Conservation (phyloP, 2,329 filamentous ascomycete species). For the Monilinia laxa region DNA sequence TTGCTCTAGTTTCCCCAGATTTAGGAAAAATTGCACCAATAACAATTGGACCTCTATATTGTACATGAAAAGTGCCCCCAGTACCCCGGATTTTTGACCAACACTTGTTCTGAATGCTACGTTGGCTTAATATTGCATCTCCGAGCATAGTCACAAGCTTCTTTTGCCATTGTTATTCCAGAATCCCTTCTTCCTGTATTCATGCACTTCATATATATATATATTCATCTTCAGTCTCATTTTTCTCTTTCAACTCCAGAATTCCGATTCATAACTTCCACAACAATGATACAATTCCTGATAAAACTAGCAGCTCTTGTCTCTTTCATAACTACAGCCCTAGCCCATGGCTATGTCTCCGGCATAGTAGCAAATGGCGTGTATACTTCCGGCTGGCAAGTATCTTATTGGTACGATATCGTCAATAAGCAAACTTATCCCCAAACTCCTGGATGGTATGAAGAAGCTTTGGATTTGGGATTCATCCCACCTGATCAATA, state of each 20-base stretch:
- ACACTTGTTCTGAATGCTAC: neutral
- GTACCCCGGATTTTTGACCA: slow-evolving; percentile 11
- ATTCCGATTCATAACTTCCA: neutral
- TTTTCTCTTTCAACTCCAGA: neutral
- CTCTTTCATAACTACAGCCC: neutral
- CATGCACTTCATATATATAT: neutral
- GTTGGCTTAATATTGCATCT: neutral
- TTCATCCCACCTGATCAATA: slow-evolving; percentile 51
- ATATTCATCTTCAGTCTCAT: neutral
- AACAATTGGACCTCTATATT: neutral
- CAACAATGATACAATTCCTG: neutral
- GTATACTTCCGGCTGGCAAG: slow-evolving; percentile 34
- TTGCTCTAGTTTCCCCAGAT: neutral
- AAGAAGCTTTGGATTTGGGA: slow-evolving; percentile 50
- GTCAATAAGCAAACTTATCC: slow-evolving; percentile 30
- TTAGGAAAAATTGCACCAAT: slow-evolving; percentile 4
- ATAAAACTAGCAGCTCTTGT: neutral
- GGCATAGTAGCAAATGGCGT: slow-evolving; percentile 48
- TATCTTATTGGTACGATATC: slow-evolving; percentile 38
- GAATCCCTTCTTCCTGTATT: neutral
- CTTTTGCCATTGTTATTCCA: neutral
- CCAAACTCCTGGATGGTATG: slow-evolving; percentile 44
- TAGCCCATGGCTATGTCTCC: slow-evolving; percentile 47
- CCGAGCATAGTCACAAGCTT: neutral
- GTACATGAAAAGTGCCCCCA: neutral